Evolutionary conservation across 306 rosid genomes (phyloP), one percentile per base, ranked within the genome.

Genomic region (Parietaria judaica): DNA sequence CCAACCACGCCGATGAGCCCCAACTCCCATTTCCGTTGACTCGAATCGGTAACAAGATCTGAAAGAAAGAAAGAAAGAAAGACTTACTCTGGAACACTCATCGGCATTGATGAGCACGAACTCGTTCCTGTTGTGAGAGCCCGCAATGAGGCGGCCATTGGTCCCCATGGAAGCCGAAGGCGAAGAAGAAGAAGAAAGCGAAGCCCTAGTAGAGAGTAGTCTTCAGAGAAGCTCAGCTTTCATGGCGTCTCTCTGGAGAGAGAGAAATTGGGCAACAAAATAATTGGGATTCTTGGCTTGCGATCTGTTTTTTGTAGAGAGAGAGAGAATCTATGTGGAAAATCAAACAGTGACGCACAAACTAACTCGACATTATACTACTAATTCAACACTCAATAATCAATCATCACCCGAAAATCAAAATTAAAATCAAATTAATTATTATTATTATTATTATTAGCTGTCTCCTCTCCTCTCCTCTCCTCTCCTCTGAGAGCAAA

Each of bases 81-180:
- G 11, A 77, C 86, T 77, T 64, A 84, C 95, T 65, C 90, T 69
- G 51, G 90, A 71, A 81, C 76, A 78, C 56, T 84, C 91, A 73
- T 84, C 95, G 5, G 91, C 95, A 78, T 84, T 80, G 90, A 87
- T 84, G 41, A 84, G 83, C 69, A 87, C 79, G 68, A 87, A 87
- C 73, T 84, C 95, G 59, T 87, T 84, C 74, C 90, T 80, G 72
- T 84, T 84, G 68, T 84, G 95, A 52, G 95, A 87, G 11, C 95
- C 91, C 1, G 95, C 88, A 75, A 87, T 48, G 7, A 87, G 74
- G 61, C 84, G 60, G 37, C 95, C 88, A 54, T 80, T 80, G 60
- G 88, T 81, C 50, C 78, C 84, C 91, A 87, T 87, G 2, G 54
- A 58, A 69, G 60, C 49, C 46, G 9, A 59, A 6, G 15, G 35